Evolutionary conservation across 2,329 filamentous ascomycete genomes (phyloP).

Genomic region (Cucurbitaria berberidis): DNA sequence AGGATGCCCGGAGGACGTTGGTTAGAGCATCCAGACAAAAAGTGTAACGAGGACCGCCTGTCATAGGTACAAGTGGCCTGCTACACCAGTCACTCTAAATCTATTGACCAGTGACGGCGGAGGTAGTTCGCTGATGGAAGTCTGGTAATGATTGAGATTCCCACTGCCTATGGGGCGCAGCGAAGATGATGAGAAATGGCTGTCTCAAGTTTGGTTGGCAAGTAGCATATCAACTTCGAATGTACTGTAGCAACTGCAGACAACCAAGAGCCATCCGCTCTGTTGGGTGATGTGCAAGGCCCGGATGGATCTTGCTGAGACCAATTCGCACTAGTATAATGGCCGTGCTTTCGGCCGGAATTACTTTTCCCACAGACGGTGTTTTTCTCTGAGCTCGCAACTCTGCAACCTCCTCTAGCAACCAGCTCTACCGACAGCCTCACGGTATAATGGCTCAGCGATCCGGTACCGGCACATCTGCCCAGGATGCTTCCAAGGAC

Average conservation of each 20-base stretch:
- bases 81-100: no score
- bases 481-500: conserved; percentile 9
- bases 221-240: neutral
- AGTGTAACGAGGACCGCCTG: no score
- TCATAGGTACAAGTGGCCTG: no score
- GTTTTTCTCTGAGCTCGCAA: conserved; percentile 7
- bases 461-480: neutral
- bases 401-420: conserved; percentile 8
- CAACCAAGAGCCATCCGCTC: neutral
- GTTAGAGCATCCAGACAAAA: no score
- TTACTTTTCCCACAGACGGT: conserved; percentile 18
- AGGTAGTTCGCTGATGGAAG: no score
- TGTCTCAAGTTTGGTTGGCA: neutral
- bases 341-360: conserved; percentile 15
- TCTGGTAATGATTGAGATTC: no score
- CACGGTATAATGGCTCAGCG: conserved; percentile 11
- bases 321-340: conserved; percentile 3
- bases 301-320: neutral
- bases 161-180: no score
- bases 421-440: conserved; percentile 11
- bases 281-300: neutral
- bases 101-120: no score
- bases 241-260: neutral
- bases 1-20: no score
- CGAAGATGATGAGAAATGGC: no score